phyloP scores from a whole-genome alignment of 1,284 basidiomycete genomes.

The Microbotryomycetes sp. region DNA sequence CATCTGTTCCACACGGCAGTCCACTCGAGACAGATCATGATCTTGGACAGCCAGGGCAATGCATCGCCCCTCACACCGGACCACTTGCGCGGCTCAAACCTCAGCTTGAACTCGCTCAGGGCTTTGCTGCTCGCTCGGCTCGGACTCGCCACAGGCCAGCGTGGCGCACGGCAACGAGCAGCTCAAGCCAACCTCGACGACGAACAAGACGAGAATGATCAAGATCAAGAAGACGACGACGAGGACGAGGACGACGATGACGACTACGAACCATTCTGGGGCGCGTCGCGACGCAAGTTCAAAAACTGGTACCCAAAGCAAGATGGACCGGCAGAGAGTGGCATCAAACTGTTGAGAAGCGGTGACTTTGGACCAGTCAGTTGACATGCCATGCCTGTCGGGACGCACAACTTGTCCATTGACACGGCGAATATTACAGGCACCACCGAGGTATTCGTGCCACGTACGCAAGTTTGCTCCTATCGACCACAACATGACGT shows the following conservation, averaged over 20 bases:
- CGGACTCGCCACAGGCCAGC: not conserved
- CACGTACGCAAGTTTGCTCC: not conserved
- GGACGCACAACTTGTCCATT: no score
- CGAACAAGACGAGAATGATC: slow-evolving; percentile 16
- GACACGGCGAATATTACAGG: no score
- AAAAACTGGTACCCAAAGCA: slow-evolving; percentile 30
- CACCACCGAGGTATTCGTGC: slow-evolving; percentile 5
- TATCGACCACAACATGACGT: slow-evolving; percentile 2
- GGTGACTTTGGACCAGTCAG: slow-evolving; percentile 78
- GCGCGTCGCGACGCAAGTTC: slow-evolving; percentile 14
- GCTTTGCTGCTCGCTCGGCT: slow-evolving; percentile 24
- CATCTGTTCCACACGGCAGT: slow-evolving; percentile 7
- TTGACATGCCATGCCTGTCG: slow-evolving; percentile 3
- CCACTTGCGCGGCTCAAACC: slow-evolving; percentile 13
- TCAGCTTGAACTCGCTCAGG: slow-evolving; percentile 21
- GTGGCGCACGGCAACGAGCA: not conserved
- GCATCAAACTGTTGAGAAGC: slow-evolving; percentile 60
- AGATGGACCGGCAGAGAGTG: slow-evolving; percentile 60
- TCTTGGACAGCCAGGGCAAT: slow-evolving; percentile 20
- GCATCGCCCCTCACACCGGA: slow-evolving; percentile 2
- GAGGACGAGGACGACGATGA: slow-evolving; percentile 34
- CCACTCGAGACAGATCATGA: slow-evolving; percentile 11
- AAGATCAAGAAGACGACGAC: slow-evolving; percentile 26
- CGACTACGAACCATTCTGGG: slow-evolving; percentile 32
- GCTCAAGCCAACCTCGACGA: slow-evolving; percentile 18